A percentile compares a stretch with the other conserved stretches of the same genome.
These are phyloP conservation scores for Colletotrichum caudatum DNA, from an alignment of 2,329 filamentous ascomycete genomes.

Conservation along the genomic window DNA sequence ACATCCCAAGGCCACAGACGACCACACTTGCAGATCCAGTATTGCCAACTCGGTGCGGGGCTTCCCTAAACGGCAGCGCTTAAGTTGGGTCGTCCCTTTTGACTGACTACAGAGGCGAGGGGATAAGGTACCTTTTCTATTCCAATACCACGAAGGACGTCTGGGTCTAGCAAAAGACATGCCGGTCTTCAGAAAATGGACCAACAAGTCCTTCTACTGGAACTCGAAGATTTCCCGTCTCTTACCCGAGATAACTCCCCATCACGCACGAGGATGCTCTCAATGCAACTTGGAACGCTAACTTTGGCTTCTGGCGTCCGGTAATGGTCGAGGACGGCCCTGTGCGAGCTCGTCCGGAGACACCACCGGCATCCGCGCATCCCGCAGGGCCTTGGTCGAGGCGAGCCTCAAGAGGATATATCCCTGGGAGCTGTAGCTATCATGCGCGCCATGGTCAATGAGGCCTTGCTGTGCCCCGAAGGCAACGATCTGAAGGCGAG, in stretches of 20 bases:
- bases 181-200: not conserved
- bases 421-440: no score
- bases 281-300: not conserved
- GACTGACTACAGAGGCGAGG: not conserved
- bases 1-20: not conserved
- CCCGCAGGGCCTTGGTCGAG: not conserved
- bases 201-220: not conserved
- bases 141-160: not conserved
- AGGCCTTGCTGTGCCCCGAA: not conserved
- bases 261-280: not conserved
- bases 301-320: not conserved
- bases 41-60: not conserved
- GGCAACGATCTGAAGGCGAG: not conserved
- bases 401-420: not conserved
- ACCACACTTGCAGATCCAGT: not conserved
- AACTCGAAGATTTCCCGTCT: not conserved
- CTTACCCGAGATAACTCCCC: not conserved
- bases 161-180: not conserved
- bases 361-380: not conserved
- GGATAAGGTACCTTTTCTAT: not conserved
- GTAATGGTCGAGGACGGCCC: not conserved
- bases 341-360: not conserved
- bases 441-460: not conserved
- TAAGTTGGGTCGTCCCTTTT: not conserved
- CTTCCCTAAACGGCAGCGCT: not conserved